phyloP scores from a whole-genome alignment of 1,284 basidiomycete species.

The Farysia itapuensis region DNA sequence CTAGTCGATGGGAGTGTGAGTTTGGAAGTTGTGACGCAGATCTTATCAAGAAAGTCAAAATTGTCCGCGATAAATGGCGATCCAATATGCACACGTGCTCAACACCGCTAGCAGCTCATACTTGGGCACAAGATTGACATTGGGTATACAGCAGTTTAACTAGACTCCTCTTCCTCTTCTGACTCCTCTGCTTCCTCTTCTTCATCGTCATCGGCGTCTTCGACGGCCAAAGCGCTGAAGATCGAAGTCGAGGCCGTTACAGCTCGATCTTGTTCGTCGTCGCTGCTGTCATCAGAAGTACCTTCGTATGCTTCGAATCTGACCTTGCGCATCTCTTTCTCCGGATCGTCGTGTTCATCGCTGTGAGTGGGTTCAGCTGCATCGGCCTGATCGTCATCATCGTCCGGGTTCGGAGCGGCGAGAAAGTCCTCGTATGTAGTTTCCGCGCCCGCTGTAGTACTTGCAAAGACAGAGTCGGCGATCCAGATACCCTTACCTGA shows the following conservation, averaged over 20 bases:
- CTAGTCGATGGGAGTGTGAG: too few relatives aligned
- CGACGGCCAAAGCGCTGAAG: slow-evolving; percentile 31
- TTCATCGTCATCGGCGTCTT: slow-evolving; percentile 17
- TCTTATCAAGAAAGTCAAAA: too few relatives aligned
- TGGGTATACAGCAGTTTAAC: not conserved
- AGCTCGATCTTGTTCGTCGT: slow-evolving; percentile 4
- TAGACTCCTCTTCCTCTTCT: slow-evolving; percentile 1
- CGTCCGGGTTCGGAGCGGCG: slow-evolving; percentile 16
- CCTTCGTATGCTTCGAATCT: not conserved
- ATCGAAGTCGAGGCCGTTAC: slow-evolving; percentile 9
- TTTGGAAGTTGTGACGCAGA: too few relatives aligned
- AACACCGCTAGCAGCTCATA: not conserved
- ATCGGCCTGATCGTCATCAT: too few relatives aligned
- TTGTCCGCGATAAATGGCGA: too few relatives aligned
- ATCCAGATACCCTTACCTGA: slow-evolving; percentile 31
- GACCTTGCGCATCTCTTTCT: not conserved
- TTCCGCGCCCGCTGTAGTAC: slow-evolving; percentile 1
- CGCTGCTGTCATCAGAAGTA: not conserved
- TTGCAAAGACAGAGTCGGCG: not conserved
- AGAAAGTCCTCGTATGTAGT: slow-evolving; percentile 8
- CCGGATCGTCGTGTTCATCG: slow-evolving; percentile 8
- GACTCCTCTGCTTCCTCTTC: slow-evolving; percentile 8
- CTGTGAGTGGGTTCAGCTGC: not conserved
- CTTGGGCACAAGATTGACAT: not conserved
- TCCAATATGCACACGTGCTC: too few relatives aligned